Evolutionary conservation across 176 grass and related monocot genomes (phyloP).

Genomic region (Pharus latifolius): DNA sequence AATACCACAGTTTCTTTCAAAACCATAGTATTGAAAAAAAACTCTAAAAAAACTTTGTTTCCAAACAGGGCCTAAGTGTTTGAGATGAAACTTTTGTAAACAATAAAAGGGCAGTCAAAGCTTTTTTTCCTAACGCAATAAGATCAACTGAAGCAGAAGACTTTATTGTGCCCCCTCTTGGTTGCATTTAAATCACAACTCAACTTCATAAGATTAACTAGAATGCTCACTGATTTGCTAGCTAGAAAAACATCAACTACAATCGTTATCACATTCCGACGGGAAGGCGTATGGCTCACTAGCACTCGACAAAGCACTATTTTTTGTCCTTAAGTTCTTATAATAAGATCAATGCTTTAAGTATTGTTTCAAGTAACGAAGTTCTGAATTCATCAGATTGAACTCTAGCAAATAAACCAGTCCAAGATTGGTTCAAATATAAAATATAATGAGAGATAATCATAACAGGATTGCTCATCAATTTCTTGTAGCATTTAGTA

Average conservation of each 20-base stretch:
- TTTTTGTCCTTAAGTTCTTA: neutral
- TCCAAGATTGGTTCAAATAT: neutral
- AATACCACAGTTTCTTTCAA: no score
- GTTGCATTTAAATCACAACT: slow-evolving; percentile 2
- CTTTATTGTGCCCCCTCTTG: slow-evolving; percentile 21
- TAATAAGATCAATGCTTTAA: neutral
- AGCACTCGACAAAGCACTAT: neutral
- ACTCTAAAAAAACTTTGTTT: no score
- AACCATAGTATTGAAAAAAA: no score
- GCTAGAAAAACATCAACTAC: slow-evolving; percentile 1
- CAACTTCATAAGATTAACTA: neutral
- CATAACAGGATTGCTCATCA: no score
- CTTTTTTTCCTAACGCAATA: slow-evolving; percentile 30
- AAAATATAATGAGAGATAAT: no score
- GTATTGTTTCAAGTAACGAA: neutral
- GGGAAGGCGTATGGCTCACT: no score
- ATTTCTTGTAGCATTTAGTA: no score
- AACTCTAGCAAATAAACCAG: neutral
- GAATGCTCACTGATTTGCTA: neutral
- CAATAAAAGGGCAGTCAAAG: slow-evolving; percentile 19
- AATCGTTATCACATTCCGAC: no score
- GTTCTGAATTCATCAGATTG: neutral
- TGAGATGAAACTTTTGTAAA: slow-evolving; percentile 23
- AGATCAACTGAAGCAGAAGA: slow-evolving; percentile 32
- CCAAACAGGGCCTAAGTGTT: no score